Conservation (phyloP, 192 early-diverging fungal species). For the Fimicolochytrium jonesii region DNA sequence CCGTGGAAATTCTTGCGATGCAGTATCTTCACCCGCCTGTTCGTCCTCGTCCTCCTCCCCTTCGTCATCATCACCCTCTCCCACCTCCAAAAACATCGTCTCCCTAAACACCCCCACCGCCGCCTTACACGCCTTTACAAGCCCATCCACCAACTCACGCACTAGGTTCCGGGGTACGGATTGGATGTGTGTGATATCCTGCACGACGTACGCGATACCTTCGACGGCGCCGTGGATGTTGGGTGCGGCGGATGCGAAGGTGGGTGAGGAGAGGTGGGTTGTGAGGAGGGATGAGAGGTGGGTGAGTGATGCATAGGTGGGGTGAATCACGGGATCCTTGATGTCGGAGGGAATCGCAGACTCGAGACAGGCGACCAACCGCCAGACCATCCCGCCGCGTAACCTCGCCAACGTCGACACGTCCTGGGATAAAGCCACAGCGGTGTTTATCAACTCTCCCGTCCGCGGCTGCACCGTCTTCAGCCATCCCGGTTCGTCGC, state of each 20-base stretch:
- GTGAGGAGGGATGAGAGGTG: too few species aligned
- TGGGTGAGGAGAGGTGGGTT: too few species aligned
- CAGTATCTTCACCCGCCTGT: too few species aligned
- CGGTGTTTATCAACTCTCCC: neutral
- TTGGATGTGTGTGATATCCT: neutral
- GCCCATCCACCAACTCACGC: neutral
- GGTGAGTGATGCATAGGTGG: too few species aligned
- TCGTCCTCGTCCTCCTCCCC: constrained; percentile 4
- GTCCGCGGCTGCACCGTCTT: too few species aligned
- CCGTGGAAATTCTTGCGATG: too few species aligned
- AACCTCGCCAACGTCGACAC: neutral
- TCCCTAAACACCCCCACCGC: neutral
- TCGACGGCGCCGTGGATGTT: neutral
- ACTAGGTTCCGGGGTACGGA: neutral
- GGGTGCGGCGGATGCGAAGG: neutral
- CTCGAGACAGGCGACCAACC: too few species aligned
- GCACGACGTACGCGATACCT: neutral
- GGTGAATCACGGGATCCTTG: too few species aligned
- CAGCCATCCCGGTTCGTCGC: too few species aligned
- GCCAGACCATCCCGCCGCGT: constrained; percentile 1
- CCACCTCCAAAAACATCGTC: constrained; percentile 6
- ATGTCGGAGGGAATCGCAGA: too few species aligned
- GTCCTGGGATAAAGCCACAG: constrained; percentile 1
- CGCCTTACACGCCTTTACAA: neutral
- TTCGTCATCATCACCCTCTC: neutral